A percentile compares a stretch with the other conserved stretches of the same genome.
phyloP scores from a whole-genome alignment of 148 eudicot genomes.

The Chenopodium suecicum region DNA sequence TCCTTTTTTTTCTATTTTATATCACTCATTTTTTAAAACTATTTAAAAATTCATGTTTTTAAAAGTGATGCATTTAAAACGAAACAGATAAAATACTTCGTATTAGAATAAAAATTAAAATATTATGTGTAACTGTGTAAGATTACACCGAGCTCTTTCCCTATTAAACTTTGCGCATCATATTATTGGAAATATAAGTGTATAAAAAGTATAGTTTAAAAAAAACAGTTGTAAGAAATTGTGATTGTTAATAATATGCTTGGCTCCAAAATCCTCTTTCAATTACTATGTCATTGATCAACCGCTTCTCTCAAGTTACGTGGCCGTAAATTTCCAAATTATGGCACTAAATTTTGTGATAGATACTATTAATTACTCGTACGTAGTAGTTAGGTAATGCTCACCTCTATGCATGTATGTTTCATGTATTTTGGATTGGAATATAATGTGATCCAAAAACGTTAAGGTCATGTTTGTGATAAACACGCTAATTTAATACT shows the following conservation, averaged over 20 bases:
- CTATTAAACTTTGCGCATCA: neutral
- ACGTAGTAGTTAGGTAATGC: no score
- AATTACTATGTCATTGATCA: slow-evolving; percentile 12
- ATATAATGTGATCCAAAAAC: neutral
- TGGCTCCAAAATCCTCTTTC: slow-evolving; percentile 3
- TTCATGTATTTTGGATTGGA: neutral
- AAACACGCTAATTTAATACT: neutral
- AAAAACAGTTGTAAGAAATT: neutral
- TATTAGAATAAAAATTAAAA: no score
- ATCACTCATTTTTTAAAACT: no score
- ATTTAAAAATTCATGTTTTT: no score
- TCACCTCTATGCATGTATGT: neutral
- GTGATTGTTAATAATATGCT: neutral
- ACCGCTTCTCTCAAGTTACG: neutral
- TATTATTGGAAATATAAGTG: slow-evolving; percentile 11
- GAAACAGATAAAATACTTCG: no score
- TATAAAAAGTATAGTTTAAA: neutral
- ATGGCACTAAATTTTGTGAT: neutral
- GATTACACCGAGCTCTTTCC: slow-evolving; percentile 2
- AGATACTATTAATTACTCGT: no score
- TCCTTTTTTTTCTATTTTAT: no score
- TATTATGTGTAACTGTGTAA: neutral
- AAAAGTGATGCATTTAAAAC: no score
- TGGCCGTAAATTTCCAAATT: slow-evolving; percentile 1
- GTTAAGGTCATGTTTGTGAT: neutral